A percentile compares a stretch with the other conserved stretches of the same genome.
Evolutionary conservation across 1,284 basidiomycete species (phyloP).

Genomic region (Entoloma clypeatum): DNA sequence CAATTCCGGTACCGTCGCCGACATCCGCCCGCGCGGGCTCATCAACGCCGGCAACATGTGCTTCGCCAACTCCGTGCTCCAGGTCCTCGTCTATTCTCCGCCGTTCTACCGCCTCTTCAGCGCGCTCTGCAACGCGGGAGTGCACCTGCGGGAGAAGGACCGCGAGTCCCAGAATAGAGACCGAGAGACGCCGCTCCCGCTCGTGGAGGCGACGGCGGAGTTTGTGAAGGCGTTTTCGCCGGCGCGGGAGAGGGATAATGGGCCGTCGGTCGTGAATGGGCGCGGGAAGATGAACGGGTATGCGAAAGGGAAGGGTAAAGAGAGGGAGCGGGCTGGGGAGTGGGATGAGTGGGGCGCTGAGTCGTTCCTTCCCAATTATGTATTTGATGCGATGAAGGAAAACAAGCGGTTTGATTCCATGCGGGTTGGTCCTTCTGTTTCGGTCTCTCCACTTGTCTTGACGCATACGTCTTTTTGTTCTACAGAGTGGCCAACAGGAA

Average conservation of each 20-base stretch:
- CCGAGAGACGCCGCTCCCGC: slow-evolving; percentile 48
- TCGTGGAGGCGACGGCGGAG: slow-evolving; percentile 80
- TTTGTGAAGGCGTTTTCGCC: slow-evolving; percentile 78
- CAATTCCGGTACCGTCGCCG: slow-evolving; percentile 14
- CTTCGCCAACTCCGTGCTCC: slow-evolving; percentile 93
- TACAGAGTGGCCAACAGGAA: slow-evolving; percentile 88
- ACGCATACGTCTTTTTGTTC: slow-evolving; percentile 3
- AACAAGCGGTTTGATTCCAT: slow-evolving; percentile 94
- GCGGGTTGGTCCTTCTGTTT: slow-evolving; percentile 54
- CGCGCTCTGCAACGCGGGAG: slow-evolving; percentile 52
- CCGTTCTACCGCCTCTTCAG: slow-evolving; percentile 83
- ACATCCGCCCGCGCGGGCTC: slow-evolving; percentile 69
- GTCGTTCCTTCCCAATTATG: slow-evolving; percentile 82
- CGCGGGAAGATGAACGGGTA: slow-evolving; percentile 25
- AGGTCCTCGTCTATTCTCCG: slow-evolving; percentile 85
- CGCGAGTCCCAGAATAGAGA: slow-evolving; percentile 33
- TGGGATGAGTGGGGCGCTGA: slow-evolving; percentile 43
- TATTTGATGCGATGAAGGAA: slow-evolving; percentile 96
- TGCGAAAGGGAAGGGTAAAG: slow-evolving; percentile 34
- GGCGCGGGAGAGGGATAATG: slow-evolving; percentile 26
- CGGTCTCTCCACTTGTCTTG: slow-evolving; percentile 8
- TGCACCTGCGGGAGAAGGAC: slow-evolving; percentile 29
- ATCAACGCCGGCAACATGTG: slow-evolving; percentile 98
- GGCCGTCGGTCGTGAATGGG: slow-evolving; percentile 26
- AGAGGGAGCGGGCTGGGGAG: slow-evolving; percentile 30